phyloP scores from a whole-genome alignment of 768 basidiomycete species.

The Phlebiopsis gigantea region DNA sequence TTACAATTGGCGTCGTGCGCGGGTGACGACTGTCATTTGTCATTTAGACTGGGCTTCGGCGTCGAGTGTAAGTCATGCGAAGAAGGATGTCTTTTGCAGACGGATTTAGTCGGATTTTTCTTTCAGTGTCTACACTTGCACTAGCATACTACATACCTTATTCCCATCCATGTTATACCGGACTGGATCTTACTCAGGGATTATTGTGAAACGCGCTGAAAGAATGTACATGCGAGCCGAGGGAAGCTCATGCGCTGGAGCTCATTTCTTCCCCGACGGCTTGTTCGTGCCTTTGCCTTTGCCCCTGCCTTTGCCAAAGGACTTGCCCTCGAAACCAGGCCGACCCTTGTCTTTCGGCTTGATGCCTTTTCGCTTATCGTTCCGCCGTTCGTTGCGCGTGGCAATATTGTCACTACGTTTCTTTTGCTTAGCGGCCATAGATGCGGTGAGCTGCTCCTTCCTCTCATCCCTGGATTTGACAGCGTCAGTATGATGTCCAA shows the following conservation, averaged over 20 bases:
- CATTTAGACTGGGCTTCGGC: neutral
- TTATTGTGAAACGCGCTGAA: neutral
- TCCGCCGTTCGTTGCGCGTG: conserved; percentile 71
- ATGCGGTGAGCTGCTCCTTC: conserved; percentile 67
- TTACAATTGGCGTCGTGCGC: conserved; percentile 70
- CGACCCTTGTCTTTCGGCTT: conserved; percentile 56
- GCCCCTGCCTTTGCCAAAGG: conserved; percentile 52
- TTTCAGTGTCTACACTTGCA: neutral
- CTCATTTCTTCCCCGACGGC: conserved; percentile 19
- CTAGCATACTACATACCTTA: conserved; percentile 5
- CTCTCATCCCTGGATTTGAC: conserved; percentile 67
- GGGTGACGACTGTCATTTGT: conserved; percentile 30
- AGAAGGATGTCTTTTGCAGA: neutral
- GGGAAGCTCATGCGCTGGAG: neutral
- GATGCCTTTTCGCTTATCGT: conserved; percentile 52
- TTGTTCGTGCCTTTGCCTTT: conserved; percentile 26
- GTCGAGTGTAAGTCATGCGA: no score
- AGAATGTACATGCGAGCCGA: neutral
- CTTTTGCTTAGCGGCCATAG: conserved; percentile 84
- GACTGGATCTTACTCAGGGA: neutral
- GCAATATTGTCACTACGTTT: conserved; percentile 91
- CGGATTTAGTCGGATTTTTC: conserved; percentile 1
- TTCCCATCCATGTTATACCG: neutral
- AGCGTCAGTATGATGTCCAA: no score
- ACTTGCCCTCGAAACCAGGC: conserved; percentile 86